These are phyloP conservation scores for Cutaneotrichosporon dermatis DNA, from an alignment of 1,284 basidiomycete genomes.

Conservation along the genomic window DNA sequence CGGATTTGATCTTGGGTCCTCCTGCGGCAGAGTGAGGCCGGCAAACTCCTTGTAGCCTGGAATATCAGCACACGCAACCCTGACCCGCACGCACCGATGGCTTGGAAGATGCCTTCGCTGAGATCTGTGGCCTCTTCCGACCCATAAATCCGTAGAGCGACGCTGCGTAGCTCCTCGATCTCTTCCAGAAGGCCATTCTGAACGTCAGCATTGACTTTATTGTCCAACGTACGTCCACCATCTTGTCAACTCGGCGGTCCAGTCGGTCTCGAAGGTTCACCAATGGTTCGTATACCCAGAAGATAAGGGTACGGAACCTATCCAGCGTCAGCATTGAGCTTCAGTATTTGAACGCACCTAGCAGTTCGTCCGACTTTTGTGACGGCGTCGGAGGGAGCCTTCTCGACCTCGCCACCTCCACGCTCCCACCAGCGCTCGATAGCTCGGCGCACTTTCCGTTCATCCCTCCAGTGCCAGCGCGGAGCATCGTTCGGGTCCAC, in stretches of 20 bases:
- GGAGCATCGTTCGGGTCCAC: slow-evolving; percentile 73
- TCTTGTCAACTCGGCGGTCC: slow-evolving; percentile 76
- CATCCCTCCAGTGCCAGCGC: slow-evolving; percentile 94
- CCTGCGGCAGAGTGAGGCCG: slow-evolving; percentile 41
- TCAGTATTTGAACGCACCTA: too few species aligned
- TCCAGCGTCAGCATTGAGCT: background rate
- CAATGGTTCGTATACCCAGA: slow-evolving; percentile 85
- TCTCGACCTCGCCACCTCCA: slow-evolving; percentile 56
- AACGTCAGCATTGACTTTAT: background rate
- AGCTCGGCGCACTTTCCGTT: slow-evolving; percentile 79
- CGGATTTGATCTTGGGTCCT: slow-evolving; percentile 22
- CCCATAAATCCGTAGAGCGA: slow-evolving; percentile 44
- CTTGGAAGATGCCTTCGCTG: slow-evolving; percentile 78
- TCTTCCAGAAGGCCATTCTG: slow-evolving; percentile 82
- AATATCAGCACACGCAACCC: background rate
- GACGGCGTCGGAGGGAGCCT: background rate
- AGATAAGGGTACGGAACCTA: slow-evolving; percentile 77
- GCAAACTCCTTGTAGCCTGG: slow-evolving; percentile 88
- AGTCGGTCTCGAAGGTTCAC: slow-evolving; percentile 63
- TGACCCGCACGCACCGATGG: slow-evolving; percentile 63
- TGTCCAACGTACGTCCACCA: slow-evolving; percentile 64
- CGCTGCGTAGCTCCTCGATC: slow-evolving; percentile 56
- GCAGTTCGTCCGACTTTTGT: too few species aligned
- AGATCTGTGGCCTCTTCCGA: slow-evolving; percentile 34
- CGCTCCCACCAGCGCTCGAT: slow-evolving; percentile 74